Percentiles rank a stretch among this genome's conserved stretches.
Evolutionary conservation across 106 monocot genomes (phyloP).

Genomic region (Phalaenopsis equestris): DNA sequence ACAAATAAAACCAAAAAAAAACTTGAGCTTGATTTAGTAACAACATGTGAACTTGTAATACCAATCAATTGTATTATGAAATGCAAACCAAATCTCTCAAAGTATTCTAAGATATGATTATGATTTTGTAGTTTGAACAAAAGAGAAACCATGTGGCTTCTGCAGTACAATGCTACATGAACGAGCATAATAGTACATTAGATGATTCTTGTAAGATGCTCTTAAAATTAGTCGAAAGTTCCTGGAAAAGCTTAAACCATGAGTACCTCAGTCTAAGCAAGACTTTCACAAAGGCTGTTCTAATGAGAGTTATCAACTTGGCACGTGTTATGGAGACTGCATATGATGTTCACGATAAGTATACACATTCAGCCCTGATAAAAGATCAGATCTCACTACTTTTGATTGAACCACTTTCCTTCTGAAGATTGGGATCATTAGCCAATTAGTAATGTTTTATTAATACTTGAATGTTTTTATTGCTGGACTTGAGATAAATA

Average conservation of each 20-base stretch:
- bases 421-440: no score
- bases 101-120: no score
- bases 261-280: not conserved
- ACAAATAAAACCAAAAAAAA: no score
- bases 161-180: not conserved
- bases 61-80: no score
- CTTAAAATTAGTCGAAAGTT: not conserved
- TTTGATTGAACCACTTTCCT: not conserved
- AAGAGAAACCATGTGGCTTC: not conserved
- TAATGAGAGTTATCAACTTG: not conserved
- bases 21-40: no score
- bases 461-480: no score
- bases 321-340: not conserved
- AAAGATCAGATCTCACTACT: not conserved
- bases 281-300: not conserved
- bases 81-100: no score
- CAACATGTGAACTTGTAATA: no score
- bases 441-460: no score
- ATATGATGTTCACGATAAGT: not conserved
- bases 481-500: no score
- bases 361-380: not conserved
- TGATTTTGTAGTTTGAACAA: slow-evolving; percentile 1
- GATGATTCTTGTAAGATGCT: not conserved
- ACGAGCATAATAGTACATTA: not conserved
- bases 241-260: not conserved